phyloP scores from a whole-genome alignment of 345 rosid species.

The Sisymbrium altissimum region DNA sequence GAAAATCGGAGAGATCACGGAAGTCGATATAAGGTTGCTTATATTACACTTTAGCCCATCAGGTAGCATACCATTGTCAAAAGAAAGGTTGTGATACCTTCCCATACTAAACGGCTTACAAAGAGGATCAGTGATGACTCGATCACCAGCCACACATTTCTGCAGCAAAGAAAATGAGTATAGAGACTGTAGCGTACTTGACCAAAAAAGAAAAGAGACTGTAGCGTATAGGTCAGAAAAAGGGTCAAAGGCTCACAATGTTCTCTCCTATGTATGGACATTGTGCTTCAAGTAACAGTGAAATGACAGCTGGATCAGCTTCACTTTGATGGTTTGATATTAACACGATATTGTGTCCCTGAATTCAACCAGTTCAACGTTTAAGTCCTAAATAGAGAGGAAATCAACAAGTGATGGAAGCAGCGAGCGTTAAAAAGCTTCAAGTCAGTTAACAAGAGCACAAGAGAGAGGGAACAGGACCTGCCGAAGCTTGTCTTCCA shows the following conservation, averaged over 20 bases:
- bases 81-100: slow-evolving; percentile 50
- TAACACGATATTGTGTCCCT: slow-evolving; percentile 88
- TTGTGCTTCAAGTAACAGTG: slow-evolving; percentile 79
- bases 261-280: slow-evolving; percentile 62
- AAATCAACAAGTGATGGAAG: slow-evolving; percentile 1
- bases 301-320: slow-evolving; percentile 92
- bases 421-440: background rate
- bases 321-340: slow-evolving; percentile 98
- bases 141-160: slow-evolving; percentile 95
- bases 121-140: slow-evolving; percentile 94
- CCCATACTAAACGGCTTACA: slow-evolving; percentile 99
- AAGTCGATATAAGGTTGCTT: slow-evolving; percentile 20
- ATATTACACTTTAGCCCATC: slow-evolving; percentile 20
- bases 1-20: slow-evolving; percentile 22
- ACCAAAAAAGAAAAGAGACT: slow-evolving; percentile 19
- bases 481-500: slow-evolving; percentile 73
- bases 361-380: slow-evolving; percentile 31
- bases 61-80: slow-evolving; percentile 28
- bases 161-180: slow-evolving; percentile 38
- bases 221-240: slow-evolving; percentile 13
- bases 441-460: background rate
- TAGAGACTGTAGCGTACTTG: slow-evolving; percentile 8
- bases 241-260: slow-evolving; percentile 47
- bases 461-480: slow-evolving; percentile 34
- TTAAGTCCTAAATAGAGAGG: background rate